Base-by-base conservation (phyloP, 106 monocot genomes). In the Xerophyta viscosa region DNA sequence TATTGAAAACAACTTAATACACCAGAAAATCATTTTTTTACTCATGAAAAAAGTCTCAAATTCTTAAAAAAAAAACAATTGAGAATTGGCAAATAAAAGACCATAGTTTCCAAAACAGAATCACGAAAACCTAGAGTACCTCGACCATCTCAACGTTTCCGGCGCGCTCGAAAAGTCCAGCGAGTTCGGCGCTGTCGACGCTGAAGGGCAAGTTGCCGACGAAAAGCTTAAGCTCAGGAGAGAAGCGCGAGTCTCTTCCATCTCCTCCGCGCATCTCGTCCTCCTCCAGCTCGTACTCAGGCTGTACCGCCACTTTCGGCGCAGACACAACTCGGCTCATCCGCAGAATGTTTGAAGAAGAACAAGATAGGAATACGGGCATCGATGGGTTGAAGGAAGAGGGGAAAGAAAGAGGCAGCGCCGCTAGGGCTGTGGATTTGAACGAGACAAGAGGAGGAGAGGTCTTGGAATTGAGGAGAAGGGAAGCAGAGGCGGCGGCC, bases 111-210 rank as follows among this genome's bases (percentile, higher is more conserved):
- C n/a, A n/a, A n/a, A n/a, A n/a, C n/a, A n/a, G n/a, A n/a, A n/a
- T n/a, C n/a, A n/a, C n/a, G n/a, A n/a, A n/a, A n/a, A n/a, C n/a
- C n/a, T n/a, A n/a, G n/a, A n/a, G n/a, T 69, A 92, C 91, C 91
- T 92, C 91, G 19, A 86, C 91, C 76, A 78, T 82, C 76, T 92
- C 86, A 57, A 92, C 91, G 22, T 49, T 73, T 21, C 91, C 91
- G n/a, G 66, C 85, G 17, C 48, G 54, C 3, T 63, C 70, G 27
- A 92, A 92, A 39, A 82, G 61, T 22, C 70, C 82, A 15, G 91
- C 86, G n/a, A 92, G 82, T 70, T 86, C 78, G 12, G 78, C 57
- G 48, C 91, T 92, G 39, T 92, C 86, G 46, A 92, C 86, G 39
- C 24, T 66, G 48, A 86, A 92, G 17, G 91, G 91, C 15, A 92